Evolutionary conservation across 164 flowering plant species (phyloP).

Genomic region (Euptelea pleiosperma): DNA sequence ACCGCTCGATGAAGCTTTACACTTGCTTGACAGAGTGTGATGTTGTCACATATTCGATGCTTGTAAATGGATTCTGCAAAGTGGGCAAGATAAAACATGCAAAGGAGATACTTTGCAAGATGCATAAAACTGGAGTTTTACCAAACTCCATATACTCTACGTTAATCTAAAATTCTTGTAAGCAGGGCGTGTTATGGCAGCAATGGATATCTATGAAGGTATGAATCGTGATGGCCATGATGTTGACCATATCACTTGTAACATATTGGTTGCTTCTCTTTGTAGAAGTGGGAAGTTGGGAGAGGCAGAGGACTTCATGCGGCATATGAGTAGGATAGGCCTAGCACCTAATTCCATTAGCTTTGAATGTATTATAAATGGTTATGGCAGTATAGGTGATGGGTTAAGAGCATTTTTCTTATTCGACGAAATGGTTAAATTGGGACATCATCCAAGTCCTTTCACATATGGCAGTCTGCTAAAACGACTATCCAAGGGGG

Average conservation of each 20-base stretch:
- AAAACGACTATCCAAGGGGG: slow-evolving; percentile 62
- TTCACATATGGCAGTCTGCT: slow-evolving; percentile 55
- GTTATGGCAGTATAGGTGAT: slow-evolving; percentile 52
- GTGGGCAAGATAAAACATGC: slow-evolving; percentile 34
- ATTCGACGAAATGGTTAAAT: slow-evolving; percentile 54
- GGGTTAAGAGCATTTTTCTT: slow-evolving; percentile 47
- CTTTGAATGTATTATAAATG: slow-evolving; percentile 53
- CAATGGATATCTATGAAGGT: slow-evolving; percentile 38
- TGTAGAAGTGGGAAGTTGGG: slow-evolving; percentile 44
- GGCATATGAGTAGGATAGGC: slow-evolving; percentile 47
- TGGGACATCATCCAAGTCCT: slow-evolving; percentile 47
- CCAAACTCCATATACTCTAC: slow-evolving; percentile 51
- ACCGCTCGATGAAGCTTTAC: slow-evolving; percentile 38
- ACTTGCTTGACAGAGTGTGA: slow-evolving; percentile 53
- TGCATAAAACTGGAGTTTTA: slow-evolving; percentile 40
- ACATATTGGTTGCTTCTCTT: slow-evolving; percentile 46
- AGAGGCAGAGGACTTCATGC: slow-evolving; percentile 58
- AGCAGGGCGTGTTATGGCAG: slow-evolving; percentile 41
- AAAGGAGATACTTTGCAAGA: slow-evolving; percentile 56
- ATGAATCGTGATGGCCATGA: slow-evolving; percentile 40
- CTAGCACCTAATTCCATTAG: slow-evolving; percentile 40
- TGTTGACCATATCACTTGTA: slow-evolving; percentile 47
- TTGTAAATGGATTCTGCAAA: slow-evolving; percentile 60
- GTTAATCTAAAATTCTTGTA: slow-evolving; percentile 50
- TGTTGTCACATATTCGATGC: slow-evolving; percentile 65